A percentile compares a stretch with the other conserved stretches of the same genome.
phyloP scores from a whole-genome alignment of 2,329 filamentous ascomycete species.

The Chaetomium sp. region DNA sequence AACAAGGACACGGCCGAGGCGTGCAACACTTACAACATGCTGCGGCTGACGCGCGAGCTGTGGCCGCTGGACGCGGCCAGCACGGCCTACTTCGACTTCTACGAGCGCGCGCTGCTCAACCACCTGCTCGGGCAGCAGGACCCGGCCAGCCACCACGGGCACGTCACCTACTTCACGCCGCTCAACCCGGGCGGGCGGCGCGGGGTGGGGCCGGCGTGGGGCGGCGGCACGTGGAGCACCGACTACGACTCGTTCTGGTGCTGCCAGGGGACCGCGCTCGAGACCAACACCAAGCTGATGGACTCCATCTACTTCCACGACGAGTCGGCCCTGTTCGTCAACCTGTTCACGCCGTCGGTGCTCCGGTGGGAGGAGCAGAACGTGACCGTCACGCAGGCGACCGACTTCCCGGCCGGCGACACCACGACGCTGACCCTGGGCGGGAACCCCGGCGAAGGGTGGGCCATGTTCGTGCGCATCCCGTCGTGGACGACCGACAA shows the following conservation, averaged over 20 bases:
- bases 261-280: conserved; percentile 54
- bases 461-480: conserved; percentile 49
- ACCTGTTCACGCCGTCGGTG: conserved; percentile 52
- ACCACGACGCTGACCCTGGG: conserved; percentile 44
- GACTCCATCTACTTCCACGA: conserved; percentile 56
- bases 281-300: conserved; percentile 57
- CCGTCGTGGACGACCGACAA: conserved; percentile 46
- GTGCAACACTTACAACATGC: conserved; percentile 61
- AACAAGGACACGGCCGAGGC: conserved; percentile 52
- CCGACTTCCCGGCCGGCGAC: conserved; percentile 47
- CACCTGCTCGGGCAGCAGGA: conserved; percentile 55
- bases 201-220: conserved; percentile 56
- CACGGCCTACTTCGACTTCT: conserved; percentile 55
- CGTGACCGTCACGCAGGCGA: conserved; percentile 48
- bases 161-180: conserved; percentile 56
- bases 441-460: conserved; percentile 39
- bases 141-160: conserved; percentile 48
- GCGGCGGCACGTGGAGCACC: conserved; percentile 57
- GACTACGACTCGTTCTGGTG: conserved; percentile 58
- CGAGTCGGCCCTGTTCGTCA: conserved; percentile 48
- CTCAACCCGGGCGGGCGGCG: conserved; percentile 51
- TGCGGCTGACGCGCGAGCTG: conserved; percentile 56
- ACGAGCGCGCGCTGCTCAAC: conserved; percentile 54
- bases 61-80: conserved; percentile 48
- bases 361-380: conserved; percentile 47